These are phyloP conservation scores for Trypanosomatidae sp. DNA, from an alignment of 208 protist species.

Conservation along the genomic window DNA sequence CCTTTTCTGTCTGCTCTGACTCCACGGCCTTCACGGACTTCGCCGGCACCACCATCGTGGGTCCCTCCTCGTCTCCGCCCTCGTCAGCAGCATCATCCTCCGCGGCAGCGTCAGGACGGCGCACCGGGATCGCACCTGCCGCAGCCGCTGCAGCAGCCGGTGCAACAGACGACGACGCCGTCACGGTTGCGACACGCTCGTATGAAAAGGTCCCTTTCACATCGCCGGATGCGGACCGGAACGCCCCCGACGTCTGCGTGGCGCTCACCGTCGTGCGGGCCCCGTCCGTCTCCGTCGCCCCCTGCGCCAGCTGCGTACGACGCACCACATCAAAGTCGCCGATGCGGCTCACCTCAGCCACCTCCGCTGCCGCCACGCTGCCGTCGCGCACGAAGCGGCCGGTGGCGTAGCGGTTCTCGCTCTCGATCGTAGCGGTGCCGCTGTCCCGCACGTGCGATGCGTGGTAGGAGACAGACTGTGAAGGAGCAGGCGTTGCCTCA, in stretches of 20 bases:
- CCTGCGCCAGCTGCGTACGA: conserved; percentile 7
- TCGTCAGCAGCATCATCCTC: too few relatives aligned
- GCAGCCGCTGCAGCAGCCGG: background rate
- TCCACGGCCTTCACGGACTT: too few relatives aligned
- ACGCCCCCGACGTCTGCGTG: conserved; percentile 19
- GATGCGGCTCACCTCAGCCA: conserved; percentile 16
- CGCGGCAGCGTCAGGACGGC: too few relatives aligned
- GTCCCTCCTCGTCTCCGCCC: too few relatives aligned
- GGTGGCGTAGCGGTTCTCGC: conserved; percentile 16
- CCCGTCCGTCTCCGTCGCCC: conserved; percentile 7
- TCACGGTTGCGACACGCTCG: conserved; percentile 8
- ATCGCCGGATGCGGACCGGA: conserved; percentile 25
- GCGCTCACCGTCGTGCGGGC: conserved; percentile 15
- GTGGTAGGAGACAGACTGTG: background rate
- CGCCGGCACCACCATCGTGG: too few relatives aligned
- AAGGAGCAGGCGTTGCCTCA: background rate
- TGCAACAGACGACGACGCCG: conserved; percentile 1
- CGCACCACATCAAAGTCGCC: conserved; percentile 27
- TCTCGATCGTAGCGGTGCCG: conserved; percentile 13
- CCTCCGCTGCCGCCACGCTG: conserved; percentile 19
- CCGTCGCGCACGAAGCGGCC: conserved; percentile 27
- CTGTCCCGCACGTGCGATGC: conserved; percentile 4
- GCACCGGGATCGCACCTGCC: background rate
- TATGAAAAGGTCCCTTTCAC: conserved; percentile 27
- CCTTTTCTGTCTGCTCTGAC: too few relatives aligned